Evolutionary conservation across 192 early-diverging fungal species (phyloP).

Genomic region (Coemansia reversa): DNA sequence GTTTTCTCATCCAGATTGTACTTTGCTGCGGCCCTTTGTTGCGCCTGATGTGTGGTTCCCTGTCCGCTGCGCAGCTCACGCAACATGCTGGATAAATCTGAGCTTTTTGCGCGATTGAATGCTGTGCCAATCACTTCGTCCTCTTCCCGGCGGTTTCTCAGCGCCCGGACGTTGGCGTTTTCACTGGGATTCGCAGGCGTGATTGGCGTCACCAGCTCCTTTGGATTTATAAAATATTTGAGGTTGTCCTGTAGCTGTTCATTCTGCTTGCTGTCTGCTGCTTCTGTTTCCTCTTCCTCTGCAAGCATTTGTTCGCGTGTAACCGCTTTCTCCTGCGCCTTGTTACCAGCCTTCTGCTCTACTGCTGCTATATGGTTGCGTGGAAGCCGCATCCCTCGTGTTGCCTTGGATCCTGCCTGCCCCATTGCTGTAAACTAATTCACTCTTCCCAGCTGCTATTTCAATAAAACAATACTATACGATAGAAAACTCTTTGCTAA

Average conservation of each 20-base stretch:
- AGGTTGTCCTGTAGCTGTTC: conserved; percentile 30
- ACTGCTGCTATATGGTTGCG: conserved; percentile 16
- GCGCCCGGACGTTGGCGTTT: conserved; percentile 43
- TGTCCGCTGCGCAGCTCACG: background rate
- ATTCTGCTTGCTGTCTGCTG: background rate
- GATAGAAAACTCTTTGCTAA: too few relatives aligned
- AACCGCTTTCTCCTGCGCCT: background rate
- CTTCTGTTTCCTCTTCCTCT: conserved; percentile 1
- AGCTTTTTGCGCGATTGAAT: conserved; percentile 11
- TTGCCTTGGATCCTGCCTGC: conserved; percentile 27
- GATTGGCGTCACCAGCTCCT: conserved; percentile 38
- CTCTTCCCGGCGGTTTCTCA: conserved; percentile 23
- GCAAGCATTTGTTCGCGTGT: conserved; percentile 45
- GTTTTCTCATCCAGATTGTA: conserved; percentile 21
- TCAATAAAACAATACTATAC: background rate
- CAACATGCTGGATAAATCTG: conserved; percentile 9
- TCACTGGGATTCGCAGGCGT: conserved; percentile 22
- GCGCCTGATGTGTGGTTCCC: too few relatives aligned
- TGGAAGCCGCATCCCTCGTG: conserved; percentile 20
- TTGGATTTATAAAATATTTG: conserved; percentile 41
- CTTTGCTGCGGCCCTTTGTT: conserved; percentile 12
- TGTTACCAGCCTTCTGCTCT: background rate
- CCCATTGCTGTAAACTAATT: conserved; percentile 32
- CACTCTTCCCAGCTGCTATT: background rate
- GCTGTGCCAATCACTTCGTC: conserved; percentile 11